Conservation (phyloP, 2,329 filamentous ascomycete genomes). For the Cladosporium sp. region DNA sequence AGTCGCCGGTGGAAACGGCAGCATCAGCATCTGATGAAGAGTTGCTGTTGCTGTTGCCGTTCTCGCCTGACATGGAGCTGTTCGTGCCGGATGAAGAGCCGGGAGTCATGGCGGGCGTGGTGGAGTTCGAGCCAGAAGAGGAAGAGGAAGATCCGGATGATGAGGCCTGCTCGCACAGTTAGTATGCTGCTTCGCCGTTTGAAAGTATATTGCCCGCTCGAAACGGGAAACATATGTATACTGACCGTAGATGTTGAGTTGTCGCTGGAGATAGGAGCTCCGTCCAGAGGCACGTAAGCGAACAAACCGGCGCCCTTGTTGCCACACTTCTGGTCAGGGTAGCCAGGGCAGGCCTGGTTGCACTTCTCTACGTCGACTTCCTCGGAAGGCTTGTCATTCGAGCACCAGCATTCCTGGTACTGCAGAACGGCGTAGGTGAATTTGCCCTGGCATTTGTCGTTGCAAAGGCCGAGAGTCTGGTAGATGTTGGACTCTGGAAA, state of each 20-base stretch:
- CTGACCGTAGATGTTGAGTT: slow-evolving; percentile 3
- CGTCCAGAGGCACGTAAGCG: slow-evolving; percentile 58
- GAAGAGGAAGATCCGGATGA: neutral
- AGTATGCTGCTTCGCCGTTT: neutral
- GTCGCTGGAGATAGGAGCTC: slow-evolving; percentile 48
- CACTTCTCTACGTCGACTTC: slow-evolving; percentile 45
- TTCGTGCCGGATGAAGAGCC: neutral
- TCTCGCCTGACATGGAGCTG: neutral
- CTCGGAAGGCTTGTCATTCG: slow-evolving; percentile 57
- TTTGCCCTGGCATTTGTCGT: slow-evolving; percentile 50
- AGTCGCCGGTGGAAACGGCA: neutral
- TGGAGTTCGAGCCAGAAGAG: neutral
- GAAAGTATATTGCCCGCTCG: neutral
- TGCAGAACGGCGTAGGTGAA: slow-evolving; percentile 68
- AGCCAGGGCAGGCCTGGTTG: slow-evolving; percentile 62
- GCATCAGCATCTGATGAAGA: neutral
- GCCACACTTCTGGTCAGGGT: slow-evolving; percentile 61
- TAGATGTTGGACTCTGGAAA: slow-evolving; percentile 33
- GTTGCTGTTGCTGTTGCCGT: slow-evolving; percentile 1
- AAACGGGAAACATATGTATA: neutral
- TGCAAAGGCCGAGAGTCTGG: slow-evolving; percentile 68
- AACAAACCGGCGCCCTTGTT: slow-evolving; percentile 49
- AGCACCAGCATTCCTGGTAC: slow-evolving; percentile 66
- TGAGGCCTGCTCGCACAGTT: neutral
- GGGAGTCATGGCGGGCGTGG: neutral